Evolutionary conservation across 2,329 filamentous ascomycete species (phyloP).

Genomic region (Cucurbitaria berberidis): DNA sequence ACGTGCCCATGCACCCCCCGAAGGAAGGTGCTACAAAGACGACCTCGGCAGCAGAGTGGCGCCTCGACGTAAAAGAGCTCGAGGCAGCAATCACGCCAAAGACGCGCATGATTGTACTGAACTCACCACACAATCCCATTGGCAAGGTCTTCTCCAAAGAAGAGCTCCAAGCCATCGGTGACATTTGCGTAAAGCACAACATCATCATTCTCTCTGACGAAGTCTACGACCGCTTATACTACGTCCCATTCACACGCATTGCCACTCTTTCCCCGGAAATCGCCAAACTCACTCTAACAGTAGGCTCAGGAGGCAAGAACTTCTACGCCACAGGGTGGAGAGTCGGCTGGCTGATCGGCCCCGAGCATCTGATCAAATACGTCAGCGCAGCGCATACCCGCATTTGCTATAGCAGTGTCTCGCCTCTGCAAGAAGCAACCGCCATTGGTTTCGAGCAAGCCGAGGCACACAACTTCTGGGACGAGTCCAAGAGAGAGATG

Average conservation of each 20-base stretch:
- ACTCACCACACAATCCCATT: conserved; percentile 91
- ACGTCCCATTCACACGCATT: conserved; percentile 91
- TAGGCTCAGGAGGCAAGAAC: conserved; percentile 96
- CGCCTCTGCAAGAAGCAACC: conserved; percentile 90
- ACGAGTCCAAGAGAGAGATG: conserved; percentile 83
- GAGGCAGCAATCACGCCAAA: conserved; percentile 80
- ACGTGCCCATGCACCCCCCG: conserved; percentile 93
- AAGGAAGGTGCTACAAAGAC: conserved; percentile 77
- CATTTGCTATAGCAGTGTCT: conserved; percentile 94
- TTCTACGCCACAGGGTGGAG: conserved; percentile 99
- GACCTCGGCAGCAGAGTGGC: conserved; percentile 87
- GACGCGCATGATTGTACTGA: conserved; percentile 96
- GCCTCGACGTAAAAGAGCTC: conserved; percentile 81
- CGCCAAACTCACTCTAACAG: conserved; percentile 85
- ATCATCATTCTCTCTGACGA: conserved; percentile 79
- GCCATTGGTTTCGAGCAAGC: conserved; percentile 95
- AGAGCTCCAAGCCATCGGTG: conserved; percentile 83
- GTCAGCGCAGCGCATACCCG: conserved; percentile 91
- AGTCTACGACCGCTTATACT: conserved; percentile 92
- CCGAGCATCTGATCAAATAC: conserved; percentile 85
- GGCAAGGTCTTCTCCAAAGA: conserved; percentile 90
- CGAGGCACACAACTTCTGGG: conserved; percentile 85
- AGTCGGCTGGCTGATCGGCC: conserved; percentile 93
- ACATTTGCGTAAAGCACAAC: conserved; percentile 88
- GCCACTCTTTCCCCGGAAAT: conserved; percentile 90